phyloP scores from a whole-genome alignment of 106 monocot species.

The Phalaenopsis equestris region DNA sequence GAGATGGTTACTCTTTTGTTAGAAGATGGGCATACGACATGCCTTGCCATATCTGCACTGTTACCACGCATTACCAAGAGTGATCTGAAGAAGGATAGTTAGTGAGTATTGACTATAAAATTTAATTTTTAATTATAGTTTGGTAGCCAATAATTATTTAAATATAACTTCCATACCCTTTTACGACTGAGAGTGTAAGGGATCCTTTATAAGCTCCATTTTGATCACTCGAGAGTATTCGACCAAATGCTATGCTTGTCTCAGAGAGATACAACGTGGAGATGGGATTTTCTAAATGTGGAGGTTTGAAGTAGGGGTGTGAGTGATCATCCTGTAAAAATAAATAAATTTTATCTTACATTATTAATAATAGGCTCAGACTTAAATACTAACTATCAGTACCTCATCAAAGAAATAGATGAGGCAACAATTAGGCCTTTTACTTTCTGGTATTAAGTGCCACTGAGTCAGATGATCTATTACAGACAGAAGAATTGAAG shows the following conservation, averaged over 20 bases:
- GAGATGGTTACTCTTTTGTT: constrained; percentile 61
- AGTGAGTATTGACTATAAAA: neutral
- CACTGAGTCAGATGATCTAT: constrained; percentile 80
- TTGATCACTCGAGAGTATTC: constrained; percentile 48
- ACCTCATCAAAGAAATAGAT: constrained; percentile 99
- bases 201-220: constrained; percentile 80
- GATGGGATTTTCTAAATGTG: constrained; percentile 87
- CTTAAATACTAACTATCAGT: neutral
- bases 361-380: neutral
- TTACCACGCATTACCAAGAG: constrained; percentile 96
- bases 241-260: constrained; percentile 73
- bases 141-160: neutral
- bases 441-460: constrained; percentile 78
- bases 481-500: constrained; percentile 53
- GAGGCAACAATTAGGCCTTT: constrained; percentile 85
- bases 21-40: constrained; percentile 75
- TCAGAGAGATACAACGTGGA: constrained; percentile 76
- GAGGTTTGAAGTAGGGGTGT: constrained; percentile 96
- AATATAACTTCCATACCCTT: constrained; percentile 46
- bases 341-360: neutral
- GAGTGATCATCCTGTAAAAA: constrained; percentile 70
- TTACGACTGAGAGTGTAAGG: constrained; percentile 54
- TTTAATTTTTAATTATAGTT: neutral
- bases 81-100: constrained; percentile 44
- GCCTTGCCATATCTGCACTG: constrained; percentile 97